Conservation (phyloP, 805 yeast species). For the Yarrowia sp. region DNA sequence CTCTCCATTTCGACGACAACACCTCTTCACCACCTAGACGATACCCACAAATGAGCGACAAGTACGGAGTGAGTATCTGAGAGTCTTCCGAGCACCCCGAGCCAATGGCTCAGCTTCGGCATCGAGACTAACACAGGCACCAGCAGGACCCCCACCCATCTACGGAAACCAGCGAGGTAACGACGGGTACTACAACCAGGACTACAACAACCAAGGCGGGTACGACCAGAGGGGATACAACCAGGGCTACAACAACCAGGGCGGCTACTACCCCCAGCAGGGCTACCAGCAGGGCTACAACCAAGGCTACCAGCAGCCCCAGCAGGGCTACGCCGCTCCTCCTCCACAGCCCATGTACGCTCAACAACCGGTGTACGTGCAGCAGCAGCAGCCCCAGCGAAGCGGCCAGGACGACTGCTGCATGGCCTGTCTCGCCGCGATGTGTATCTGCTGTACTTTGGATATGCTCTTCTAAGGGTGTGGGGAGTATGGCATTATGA, state of each 20-base stretch:
- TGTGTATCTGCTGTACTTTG: slow-evolving; percentile 35
- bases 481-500: not conserved
- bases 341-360: slow-evolving; percentile 27
- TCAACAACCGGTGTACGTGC: slow-evolving; percentile 31
- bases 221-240: slow-evolving; percentile 27
- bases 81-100: no score
- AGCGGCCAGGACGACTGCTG: slow-evolving; percentile 28
- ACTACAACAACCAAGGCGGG: slow-evolving; percentile 27
- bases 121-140: slow-evolving; percentile 23
- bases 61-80: slow-evolving; percentile 15
- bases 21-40: not conserved
- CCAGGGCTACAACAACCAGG: slow-evolving; percentile 17
- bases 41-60: slow-evolving; percentile 17
- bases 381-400: slow-evolving; percentile 29
- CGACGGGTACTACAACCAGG: slow-evolving; percentile 27
- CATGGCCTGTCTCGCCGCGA: slow-evolving; percentile 33
- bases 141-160: slow-evolving; percentile 23
- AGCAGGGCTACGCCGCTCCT: slow-evolving; percentile 28
- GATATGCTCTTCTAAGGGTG: slow-evolving; percentile 30
- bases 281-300: slow-evolving; percentile 28
- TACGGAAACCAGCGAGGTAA: slow-evolving; percentile 23
- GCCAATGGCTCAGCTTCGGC: no score
- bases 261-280: slow-evolving; percentile 29
- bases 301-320: slow-evolving; percentile 27
- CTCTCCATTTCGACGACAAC: not conserved